Evolutionary conservation across 2,329 filamentous ascomycete genomes (phyloP).

Genomic region (Allantophomopsis lycopodina): DNA sequence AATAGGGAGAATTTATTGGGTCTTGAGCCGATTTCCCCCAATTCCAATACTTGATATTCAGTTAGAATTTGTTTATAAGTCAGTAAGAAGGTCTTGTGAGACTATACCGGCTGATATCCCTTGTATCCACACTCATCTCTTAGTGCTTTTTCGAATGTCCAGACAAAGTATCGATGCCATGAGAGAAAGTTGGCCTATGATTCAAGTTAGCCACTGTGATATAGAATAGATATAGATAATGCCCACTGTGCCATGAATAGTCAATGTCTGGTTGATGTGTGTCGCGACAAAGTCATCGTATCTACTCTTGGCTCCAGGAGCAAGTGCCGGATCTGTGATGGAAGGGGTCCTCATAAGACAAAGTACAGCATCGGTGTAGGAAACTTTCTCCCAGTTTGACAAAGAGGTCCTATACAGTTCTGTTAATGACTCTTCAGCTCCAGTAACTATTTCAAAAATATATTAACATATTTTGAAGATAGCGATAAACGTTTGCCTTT

Average conservation of each 20-base stretch:
- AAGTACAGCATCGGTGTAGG: conserved; percentile 18
- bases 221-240: not conserved
- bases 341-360: conserved; percentile 17
- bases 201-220: not conserved
- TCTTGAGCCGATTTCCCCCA: conserved; percentile 17
- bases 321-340: conserved; percentile 13
- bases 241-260: conserved; percentile 18
- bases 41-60: conserved; percentile 10
- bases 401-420: not conserved
- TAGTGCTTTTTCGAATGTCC: conserved; percentile 25
- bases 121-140: conserved; percentile 26
- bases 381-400: not conserved
- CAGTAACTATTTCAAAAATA: too few species aligned
- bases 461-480: too few species aligned
- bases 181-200: conserved; percentile 21
- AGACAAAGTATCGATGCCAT: conserved; percentile 28
- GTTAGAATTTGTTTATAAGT: conserved; percentile 7
- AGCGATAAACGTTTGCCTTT: too few species aligned
- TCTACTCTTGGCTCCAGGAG: conserved; percentile 19
- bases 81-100: conserved; percentile 16
- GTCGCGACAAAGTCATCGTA: conserved; percentile 26
- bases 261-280: conserved; percentile 20
- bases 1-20: conserved; percentile 32
- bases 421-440: too few species aligned
- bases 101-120: conserved; percentile 23